These are phyloP conservation scores for Metroxylon sagu DNA, from an alignment of 176 grass and related monocot species.

Conservation along the genomic window DNA sequence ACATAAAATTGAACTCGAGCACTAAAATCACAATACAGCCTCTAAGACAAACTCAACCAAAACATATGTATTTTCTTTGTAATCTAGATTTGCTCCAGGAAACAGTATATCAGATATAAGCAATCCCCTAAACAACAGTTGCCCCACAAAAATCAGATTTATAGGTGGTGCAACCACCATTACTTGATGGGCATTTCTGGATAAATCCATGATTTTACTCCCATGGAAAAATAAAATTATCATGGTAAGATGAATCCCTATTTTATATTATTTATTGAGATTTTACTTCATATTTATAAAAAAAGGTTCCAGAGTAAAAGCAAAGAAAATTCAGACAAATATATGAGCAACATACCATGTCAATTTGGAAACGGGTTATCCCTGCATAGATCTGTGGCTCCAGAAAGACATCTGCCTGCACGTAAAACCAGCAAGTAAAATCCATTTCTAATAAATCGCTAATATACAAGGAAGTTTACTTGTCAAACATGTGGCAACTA, in stretches of 20 bases:
- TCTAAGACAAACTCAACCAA: no score
- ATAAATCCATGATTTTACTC: no score
- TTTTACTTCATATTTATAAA: background rate
- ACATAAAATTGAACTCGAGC: background rate
- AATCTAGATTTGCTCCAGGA: no score
- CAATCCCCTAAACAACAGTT: no score
- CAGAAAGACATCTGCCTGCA: slow-evolving; percentile 63
- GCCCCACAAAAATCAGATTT: no score
- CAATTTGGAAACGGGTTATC: slow-evolving; percentile 52
- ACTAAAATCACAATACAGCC: no score
- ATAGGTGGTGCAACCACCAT: no score
- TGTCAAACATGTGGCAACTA: background rate
- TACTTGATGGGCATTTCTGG: no score
- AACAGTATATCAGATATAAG: no score
- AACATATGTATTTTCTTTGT: no score
- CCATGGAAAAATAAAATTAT: no score
- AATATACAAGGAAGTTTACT: background rate
- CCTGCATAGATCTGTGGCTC: slow-evolving; percentile 56
- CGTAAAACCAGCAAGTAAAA: slow-evolving; percentile 13
- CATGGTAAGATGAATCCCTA: no score
- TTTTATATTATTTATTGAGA: background rate
- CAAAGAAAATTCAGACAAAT: slow-evolving; percentile 3
- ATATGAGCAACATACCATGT: slow-evolving; percentile 47
- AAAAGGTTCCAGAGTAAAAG: background rate
- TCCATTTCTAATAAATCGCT: background rate